Evolutionary conservation across 2,329 filamentous ascomycete species (phyloP), one percentile per base, ranked within the genome.

Genomic region (Ophiostoma piceae): DNA sequence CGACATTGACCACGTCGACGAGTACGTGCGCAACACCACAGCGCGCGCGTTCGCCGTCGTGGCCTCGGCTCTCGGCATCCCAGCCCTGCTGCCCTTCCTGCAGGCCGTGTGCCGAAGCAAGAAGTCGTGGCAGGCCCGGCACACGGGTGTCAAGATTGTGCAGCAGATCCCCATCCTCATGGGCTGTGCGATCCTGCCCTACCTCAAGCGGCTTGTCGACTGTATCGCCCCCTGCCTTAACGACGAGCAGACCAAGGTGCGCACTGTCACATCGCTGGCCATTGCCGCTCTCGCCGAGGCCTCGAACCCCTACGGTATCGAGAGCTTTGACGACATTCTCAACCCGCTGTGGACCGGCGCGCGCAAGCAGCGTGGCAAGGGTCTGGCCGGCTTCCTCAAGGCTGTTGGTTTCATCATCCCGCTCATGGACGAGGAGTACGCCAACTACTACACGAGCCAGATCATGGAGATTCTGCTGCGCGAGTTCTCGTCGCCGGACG

Each of bases 91-190:
- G 35, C 95, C 95, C 1, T 99, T 99, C 84, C 83, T 99, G 60
- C 88, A 94, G 76, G 95, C 96, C 71, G 95, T 99, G 22, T 99
- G 95, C 78, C 90, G 93, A 78, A 97, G 93, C 82, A 98, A 98
- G 81, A 99, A 99, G 81, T 98, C 95, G 70, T 99, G 95, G 95
- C 94, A 98, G 78, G 95, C 95, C 68, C 87, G 95, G 72, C 95
- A 99, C 79, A 99, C 95, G 2, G 95, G 95, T 82, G 95, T 99
- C 74, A 99, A 99, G 84, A 99, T 99, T 77, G 92, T 99, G 19
- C 95, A 99, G 79, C 95, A 99, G 78, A 98, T 99, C 76, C 94
- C 95, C 29, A 99, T 99, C 74, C 83, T 99, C 5, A 99, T 99
- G 95, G 95, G 95, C 37, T 99, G 95, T 78, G 95, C 95, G 64